Evolutionary conservation across 257 asterid species (phyloP).

Genomic region (Capsicum rhomboideum): DNA sequence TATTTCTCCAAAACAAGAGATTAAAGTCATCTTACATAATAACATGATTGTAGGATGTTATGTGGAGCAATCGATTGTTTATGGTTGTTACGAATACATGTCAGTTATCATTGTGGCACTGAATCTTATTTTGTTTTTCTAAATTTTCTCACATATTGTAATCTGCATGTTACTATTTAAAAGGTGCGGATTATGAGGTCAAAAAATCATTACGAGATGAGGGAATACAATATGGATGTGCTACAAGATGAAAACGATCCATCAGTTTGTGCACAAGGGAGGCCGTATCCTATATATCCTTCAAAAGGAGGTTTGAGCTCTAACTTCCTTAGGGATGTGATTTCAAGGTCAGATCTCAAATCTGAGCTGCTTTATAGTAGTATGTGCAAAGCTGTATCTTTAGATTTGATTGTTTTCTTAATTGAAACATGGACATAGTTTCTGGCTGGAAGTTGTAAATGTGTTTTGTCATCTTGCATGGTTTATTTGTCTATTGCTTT

Average conservation of each 20-base stretch:
- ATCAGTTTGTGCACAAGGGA: conserved; percentile 49
- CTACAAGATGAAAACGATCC: conserved; percentile 62
- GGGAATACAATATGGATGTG: conserved; percentile 72
- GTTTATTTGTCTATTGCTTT: neutral
- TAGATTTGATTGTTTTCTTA: neutral
- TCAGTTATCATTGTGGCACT: neutral
- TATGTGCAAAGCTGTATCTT: neutral
- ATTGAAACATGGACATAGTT: neutral
- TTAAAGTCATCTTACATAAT: neutral
- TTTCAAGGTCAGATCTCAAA: conserved; percentile 56
- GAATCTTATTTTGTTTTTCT: neutral
- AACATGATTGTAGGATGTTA: neutral
- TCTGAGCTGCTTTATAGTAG: neutral
- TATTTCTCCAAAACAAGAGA: no score
- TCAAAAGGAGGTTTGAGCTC: conserved; percentile 85
- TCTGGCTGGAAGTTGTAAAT: neutral
- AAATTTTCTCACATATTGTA: neutral
- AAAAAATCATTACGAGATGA: conserved; percentile 85
- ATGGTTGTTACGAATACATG: neutral
- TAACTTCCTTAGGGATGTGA: conserved; percentile 55
- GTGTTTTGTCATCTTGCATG: neutral
- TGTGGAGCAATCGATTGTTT: neutral
- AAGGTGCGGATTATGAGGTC: conserved; percentile 61
- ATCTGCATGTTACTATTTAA: conserved; percentile 15
- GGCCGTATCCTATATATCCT: conserved; percentile 93